Evolutionary conservation across 768 basidiomycete genomes (phyloP).

Genomic region (Wakefieldia striispora): DNA sequence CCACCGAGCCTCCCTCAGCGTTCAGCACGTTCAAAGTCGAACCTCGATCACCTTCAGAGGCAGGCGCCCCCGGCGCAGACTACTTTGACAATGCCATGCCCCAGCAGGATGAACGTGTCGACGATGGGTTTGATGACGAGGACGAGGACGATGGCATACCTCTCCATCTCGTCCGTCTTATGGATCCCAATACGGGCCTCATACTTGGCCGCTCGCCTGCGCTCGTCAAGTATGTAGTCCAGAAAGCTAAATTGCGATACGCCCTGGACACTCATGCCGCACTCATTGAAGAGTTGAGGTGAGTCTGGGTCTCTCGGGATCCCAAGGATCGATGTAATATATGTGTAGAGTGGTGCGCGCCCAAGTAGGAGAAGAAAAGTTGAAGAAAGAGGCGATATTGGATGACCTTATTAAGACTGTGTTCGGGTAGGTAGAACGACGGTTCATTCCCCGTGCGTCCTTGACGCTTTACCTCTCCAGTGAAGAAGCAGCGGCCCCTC

Average conservation of each 20-base stretch:
- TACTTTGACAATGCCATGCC: constrained; percentile 30
- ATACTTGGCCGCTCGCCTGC: constrained; percentile 67
- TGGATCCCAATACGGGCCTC: constrained; percentile 57
- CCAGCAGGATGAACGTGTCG: constrained; percentile 17
- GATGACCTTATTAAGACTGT: constrained; percentile 48
- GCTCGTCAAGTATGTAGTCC: constrained; percentile 67
- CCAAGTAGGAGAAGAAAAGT: constrained; percentile 51
- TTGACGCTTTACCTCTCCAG: constrained; percentile 8
- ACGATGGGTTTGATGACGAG: constrained; percentile 24
- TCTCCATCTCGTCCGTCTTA: constrained; percentile 46
- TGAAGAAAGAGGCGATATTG: constrained; percentile 60
- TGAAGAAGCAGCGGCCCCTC: constrained; percentile 25
- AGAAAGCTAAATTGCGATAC: constrained; percentile 71
- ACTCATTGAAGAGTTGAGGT: constrained; percentile 62
- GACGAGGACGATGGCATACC: constrained; percentile 52
- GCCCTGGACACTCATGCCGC: constrained; percentile 65
- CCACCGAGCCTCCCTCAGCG: constrained; percentile 28
- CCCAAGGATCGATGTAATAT: background rate
- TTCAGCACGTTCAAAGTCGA: constrained; percentile 70
- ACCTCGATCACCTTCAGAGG: constrained; percentile 42
- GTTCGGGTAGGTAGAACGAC: constrained; percentile 47
- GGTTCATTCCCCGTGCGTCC: background rate
- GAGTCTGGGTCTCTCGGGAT: background rate
- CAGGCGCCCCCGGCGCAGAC: constrained; percentile 29
- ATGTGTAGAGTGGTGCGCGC: constrained; percentile 39